Conservation (phyloP, 2,329 filamentous ascomycete genomes). For the Thielaviopsis euricoi region DNA sequence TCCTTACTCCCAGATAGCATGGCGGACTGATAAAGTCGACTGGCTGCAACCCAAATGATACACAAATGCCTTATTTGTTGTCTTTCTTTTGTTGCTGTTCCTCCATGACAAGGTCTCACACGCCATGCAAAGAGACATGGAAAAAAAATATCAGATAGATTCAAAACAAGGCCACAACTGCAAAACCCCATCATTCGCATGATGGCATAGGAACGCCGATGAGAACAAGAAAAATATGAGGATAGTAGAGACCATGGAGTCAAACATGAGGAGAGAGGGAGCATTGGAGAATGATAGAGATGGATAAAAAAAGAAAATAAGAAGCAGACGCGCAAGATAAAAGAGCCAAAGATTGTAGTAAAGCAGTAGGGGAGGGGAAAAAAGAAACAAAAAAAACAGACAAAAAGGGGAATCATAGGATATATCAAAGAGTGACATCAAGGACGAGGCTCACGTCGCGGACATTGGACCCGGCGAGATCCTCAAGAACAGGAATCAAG, state of each 20-base stretch:
- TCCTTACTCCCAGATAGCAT: too few species aligned
- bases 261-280: neutral
- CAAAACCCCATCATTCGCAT: too few species aligned
- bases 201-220: too few species aligned
- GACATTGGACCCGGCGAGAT: constrained; percentile 76
- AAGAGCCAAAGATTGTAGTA: constrained; percentile 1
- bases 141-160: too few species aligned
- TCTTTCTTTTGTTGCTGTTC: too few species aligned
- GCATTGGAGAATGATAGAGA: constrained; percentile 12
- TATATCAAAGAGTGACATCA: constrained; percentile 59
- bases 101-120: too few species aligned
- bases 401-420: constrained; percentile 16
- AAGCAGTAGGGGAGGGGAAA: constrained; percentile 15
- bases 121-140: too few species aligned
- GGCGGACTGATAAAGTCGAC: too few species aligned
- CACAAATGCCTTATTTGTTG: too few species aligned
- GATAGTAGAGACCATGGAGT: neutral
- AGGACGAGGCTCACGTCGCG: constrained; percentile 94
- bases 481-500: constrained; percentile 93
- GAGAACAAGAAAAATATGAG: neutral
- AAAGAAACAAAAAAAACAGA: constrained; percentile 15
- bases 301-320: constrained; percentile 14
- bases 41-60: too few species aligned
- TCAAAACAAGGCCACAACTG: too few species aligned
- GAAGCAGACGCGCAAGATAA: constrained; percentile 16